A percentile compares a stretch with the other conserved stretches of the same genome.
phyloP scores from a whole-genome alignment of 768 basidiomycete species.

The Galerina sulciceps region DNA sequence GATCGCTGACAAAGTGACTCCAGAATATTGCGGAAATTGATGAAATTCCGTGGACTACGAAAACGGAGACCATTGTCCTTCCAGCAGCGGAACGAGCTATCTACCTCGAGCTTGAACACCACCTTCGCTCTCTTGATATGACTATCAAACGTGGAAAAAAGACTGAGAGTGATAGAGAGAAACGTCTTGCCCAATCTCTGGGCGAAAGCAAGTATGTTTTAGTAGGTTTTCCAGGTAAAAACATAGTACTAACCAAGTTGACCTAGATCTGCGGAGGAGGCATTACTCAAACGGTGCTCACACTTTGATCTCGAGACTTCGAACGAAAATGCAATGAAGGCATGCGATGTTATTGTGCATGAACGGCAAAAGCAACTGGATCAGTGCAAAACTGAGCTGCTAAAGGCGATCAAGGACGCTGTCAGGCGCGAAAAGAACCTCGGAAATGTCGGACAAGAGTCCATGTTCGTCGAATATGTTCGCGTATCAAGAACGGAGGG shows the following conservation, averaged over 20 bases:
- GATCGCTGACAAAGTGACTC: constrained; percentile 11
- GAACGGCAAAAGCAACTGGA: constrained; percentile 82
- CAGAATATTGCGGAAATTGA: constrained; percentile 97
- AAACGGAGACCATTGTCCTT: constrained; percentile 67
- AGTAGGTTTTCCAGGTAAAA: not conserved
- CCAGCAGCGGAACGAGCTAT: constrained; percentile 95
- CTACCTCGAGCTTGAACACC: constrained; percentile 93
- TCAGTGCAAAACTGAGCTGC: constrained; percentile 77
- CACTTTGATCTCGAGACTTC: constrained; percentile 87
- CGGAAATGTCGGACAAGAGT: constrained; percentile 65
- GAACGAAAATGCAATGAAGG: constrained; percentile 81
- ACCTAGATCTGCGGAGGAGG: constrained; percentile 84
- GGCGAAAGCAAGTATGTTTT: constrained; percentile 83
- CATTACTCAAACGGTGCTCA: constrained; percentile 92
- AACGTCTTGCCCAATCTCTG: constrained; percentile 82
- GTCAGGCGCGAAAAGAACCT: constrained; percentile 72
- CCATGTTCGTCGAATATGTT: constrained; percentile 80
- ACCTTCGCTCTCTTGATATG: constrained; percentile 90
- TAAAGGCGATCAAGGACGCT: constrained; percentile 65
- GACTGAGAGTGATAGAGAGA: constrained; percentile 85
- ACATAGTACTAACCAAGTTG: constrained; percentile 4
- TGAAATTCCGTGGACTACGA: constrained; percentile 81
- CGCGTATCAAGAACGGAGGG: constrained; percentile 71
- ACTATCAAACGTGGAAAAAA: constrained; percentile 65
- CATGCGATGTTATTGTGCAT: constrained; percentile 89